These are phyloP conservation scores for Pythium periplocum DNA, from an alignment of 352 stramenopile species.

Conservation along the genomic window DNA sequence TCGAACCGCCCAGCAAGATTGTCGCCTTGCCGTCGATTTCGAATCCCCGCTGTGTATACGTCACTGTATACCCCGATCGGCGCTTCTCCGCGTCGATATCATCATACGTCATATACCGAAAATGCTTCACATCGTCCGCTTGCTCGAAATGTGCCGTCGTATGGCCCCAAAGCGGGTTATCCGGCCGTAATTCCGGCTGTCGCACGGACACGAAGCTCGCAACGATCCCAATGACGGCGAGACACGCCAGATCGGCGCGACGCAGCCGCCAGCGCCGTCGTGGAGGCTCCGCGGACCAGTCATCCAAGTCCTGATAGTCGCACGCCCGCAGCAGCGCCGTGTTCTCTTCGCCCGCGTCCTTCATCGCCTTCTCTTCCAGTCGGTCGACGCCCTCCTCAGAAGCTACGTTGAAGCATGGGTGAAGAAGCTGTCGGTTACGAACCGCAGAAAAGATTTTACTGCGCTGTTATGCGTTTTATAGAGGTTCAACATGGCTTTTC, in stretches of 20 bases:
- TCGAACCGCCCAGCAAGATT: constrained; percentile 61
- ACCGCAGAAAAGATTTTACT: no score
- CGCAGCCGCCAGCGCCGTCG: constrained; percentile 20
- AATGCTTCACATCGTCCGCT: background rate
- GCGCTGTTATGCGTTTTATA: no score
- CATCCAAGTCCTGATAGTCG: constrained; percentile 1
- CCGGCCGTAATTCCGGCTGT: constrained; percentile 30
- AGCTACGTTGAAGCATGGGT: no score
- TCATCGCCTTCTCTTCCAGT: no score
- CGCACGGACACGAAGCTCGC: constrained; percentile 45
- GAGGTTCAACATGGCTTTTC: no score
- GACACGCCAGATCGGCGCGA: constrained; percentile 42
- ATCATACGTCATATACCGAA: constrained; percentile 54
- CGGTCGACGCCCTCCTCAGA: no score
- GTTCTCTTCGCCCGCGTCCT: background rate
- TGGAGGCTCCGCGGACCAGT: background rate
- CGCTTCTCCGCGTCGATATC: constrained; percentile 37
- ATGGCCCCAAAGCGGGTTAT: constrained; percentile 30
- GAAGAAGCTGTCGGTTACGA: no score
- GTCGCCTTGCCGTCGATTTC: constrained; percentile 48
- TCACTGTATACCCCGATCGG: constrained; percentile 41
- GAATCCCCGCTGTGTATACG: constrained; percentile 46
- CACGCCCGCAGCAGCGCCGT: background rate
- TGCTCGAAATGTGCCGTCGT: background rate
- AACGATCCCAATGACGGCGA: constrained; percentile 41